Evolutionary conservation across 1,284 basidiomycete species (phyloP).

Genomic region (Cryptococcus hybrid): DNA sequence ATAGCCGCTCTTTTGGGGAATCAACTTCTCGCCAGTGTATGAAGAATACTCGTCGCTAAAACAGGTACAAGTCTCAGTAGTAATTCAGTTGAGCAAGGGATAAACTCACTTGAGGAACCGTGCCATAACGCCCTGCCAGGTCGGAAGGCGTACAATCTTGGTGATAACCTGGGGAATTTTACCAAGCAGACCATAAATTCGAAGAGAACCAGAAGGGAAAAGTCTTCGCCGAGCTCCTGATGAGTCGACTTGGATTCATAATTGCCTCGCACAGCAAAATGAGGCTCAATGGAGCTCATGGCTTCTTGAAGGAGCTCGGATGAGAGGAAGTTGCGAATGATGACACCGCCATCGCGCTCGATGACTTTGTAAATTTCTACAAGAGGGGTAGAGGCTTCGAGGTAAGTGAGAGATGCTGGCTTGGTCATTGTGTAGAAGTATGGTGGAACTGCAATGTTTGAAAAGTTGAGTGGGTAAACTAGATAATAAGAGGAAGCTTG

Average conservation of each 20-base stretch:
- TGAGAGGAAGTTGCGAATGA: slow-evolving; percentile 19
- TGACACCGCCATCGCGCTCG: slow-evolving; percentile 21
- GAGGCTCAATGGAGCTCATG: slow-evolving; percentile 20
- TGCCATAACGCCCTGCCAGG: slow-evolving; percentile 24
- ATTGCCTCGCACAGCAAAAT: slow-evolving; percentile 9
- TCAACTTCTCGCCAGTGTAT: slow-evolving; percentile 20
- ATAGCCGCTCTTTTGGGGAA: slow-evolving; percentile 18
- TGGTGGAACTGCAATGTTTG: not conserved
- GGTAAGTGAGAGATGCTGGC: slow-evolving; percentile 14
- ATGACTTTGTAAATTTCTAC: slow-evolving; percentile 25
- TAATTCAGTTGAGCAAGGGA: no score
- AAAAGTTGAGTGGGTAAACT: no score
- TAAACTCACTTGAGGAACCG: slow-evolving; percentile 18
- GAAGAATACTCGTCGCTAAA: slow-evolving; percentile 18
- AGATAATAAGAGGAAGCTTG: no score
- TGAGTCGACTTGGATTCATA: slow-evolving; percentile 14
- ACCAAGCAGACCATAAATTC: slow-evolving; percentile 20
- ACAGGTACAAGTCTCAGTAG: not conserved
- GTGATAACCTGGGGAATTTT: slow-evolving; percentile 15
- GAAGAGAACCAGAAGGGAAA: slow-evolving; percentile 19
- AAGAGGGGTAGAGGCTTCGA: slow-evolving; percentile 19
- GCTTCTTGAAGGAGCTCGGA: slow-evolving; percentile 15
- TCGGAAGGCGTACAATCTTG: slow-evolving; percentile 12
- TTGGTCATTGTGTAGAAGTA: slow-evolving; percentile 3
- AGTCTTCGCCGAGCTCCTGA: slow-evolving; percentile 14